Percentiles rank a stretch among this genome's conserved stretches.
Evolutionary conservation across 305 asterid species (phyloP).

Genomic region (Fraxinus dipetala): DNA sequence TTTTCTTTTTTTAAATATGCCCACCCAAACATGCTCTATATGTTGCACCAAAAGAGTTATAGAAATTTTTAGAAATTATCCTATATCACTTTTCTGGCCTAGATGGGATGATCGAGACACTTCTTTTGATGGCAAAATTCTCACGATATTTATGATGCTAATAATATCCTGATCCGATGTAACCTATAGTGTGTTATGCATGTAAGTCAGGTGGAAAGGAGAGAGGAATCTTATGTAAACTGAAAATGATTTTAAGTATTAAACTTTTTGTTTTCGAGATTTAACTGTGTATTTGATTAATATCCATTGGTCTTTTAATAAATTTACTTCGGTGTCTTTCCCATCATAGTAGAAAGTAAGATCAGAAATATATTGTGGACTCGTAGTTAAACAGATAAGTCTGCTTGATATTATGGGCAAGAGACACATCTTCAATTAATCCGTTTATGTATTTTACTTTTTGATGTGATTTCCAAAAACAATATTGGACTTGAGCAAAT

Average conservation of each 20-base stretch:
- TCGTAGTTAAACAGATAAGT: neutral
- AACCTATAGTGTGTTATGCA: neutral
- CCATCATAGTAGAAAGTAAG: neutral
- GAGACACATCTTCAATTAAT: neutral
- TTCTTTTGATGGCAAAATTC: neutral
- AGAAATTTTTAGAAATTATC: neutral
- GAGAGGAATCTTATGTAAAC: neutral
- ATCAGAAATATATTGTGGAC: neutral
- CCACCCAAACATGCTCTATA: neutral
- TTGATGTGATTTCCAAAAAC: neutral
- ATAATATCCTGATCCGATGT: neutral
- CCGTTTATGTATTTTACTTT: neutral
- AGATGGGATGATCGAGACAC: neutral
- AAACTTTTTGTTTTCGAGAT: neutral
- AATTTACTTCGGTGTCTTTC: neutral
- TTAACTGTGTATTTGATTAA: neutral
- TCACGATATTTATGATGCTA: neutral
- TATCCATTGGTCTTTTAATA: slow-evolving; percentile 5
- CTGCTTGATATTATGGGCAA: neutral
- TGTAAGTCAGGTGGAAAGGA: neutral
- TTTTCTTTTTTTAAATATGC: neutral
- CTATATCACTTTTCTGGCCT: neutral
- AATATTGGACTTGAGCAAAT: neutral
- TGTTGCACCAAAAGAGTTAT: neutral
- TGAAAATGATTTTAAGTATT: neutral